Percentiles rank a stretch among this genome's conserved stretches.
Evolutionary conservation across 1,284 basidiomycete genomes (phyloP).

Genomic region (Fomitopsis palustris): DNA sequence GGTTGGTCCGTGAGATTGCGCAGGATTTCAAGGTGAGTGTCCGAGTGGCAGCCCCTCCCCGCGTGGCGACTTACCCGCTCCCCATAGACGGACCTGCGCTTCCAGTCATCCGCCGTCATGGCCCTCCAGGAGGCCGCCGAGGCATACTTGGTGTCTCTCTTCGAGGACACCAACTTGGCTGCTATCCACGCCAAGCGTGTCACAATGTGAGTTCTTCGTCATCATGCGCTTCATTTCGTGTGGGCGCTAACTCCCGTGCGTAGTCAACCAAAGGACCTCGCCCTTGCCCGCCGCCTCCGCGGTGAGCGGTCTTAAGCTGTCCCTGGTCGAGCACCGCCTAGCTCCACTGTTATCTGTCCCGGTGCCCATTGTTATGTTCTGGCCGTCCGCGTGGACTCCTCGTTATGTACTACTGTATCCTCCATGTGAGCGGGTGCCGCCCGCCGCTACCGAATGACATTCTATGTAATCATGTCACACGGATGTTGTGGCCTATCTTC

Average conservation of each 20-base stretch:
- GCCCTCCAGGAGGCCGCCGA: conserved; percentile 90
- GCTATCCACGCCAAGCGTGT: conserved; percentile 90
- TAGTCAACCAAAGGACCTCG: conserved; percentile 70
- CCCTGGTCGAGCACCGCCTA: not conserved
- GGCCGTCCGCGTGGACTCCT: not conserved
- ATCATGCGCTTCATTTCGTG: not conserved
- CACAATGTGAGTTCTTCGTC: conserved; percentile 45
- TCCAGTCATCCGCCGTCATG: conserved; percentile 92
- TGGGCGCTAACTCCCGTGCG: conserved; percentile 1
- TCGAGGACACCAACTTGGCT: conserved; percentile 81
- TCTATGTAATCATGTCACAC: not conserved
- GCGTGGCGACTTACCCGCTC: conserved; percentile 6
- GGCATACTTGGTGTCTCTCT: conserved; percentile 90
- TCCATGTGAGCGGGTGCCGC: not conserved
- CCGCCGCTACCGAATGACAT: not conserved
- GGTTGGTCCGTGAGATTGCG: conserved; percentile 89
- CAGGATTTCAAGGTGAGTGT: conserved; percentile 86
- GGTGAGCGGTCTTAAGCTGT: conserved; percentile 63
- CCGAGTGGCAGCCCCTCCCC: not conserved
- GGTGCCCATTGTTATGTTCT: not conserved
- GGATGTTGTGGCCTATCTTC: not conserved
- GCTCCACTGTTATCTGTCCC: not conserved
- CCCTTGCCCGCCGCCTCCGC: conserved; percentile 74
- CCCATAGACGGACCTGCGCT: conserved; percentile 76
- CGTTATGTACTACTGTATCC: not conserved